Evolutionary conservation across 202 grass and related monocot genomes (phyloP).

Genomic region (Saccharum hybrid): DNA sequence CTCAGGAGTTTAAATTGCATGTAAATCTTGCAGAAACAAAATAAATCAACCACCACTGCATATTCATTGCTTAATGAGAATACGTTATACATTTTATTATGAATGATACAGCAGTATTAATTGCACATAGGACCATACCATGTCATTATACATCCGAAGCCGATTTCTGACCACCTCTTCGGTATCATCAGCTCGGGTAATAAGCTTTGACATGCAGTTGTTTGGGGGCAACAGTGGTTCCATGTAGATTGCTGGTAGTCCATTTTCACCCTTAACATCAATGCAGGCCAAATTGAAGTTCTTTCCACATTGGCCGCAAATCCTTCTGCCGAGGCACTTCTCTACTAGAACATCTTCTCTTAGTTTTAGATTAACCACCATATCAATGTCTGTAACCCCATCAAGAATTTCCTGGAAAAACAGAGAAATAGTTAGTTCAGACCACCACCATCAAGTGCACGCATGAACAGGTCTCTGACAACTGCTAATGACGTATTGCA

Average conservation of each 20-base stretch:
- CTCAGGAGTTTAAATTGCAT: conserved; percentile 2
- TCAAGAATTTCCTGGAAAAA: conserved; percentile 73
- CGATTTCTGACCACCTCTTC: conserved; percentile 79
- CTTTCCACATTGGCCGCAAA: conserved; percentile 69
- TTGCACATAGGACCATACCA: conserved; percentile 51
- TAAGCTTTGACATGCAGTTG: conserved; percentile 73
- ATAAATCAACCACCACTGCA: neutral
- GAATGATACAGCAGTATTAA: neutral
- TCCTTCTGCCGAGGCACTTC: conserved; percentile 88
- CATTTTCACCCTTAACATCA: conserved; percentile 76
- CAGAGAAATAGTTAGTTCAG: conserved; percentile 1
- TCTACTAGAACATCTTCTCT: conserved; percentile 80
- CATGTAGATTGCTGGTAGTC: conserved; percentile 79
- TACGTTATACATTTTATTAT: neutral
- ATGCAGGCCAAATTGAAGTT: conserved; percentile 89
- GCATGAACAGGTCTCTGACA: neutral
- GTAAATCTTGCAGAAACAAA: neutral
- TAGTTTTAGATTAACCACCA: conserved; percentile 90
- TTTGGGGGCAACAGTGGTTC: conserved; percentile 72
- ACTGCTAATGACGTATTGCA: conserved; percentile 11
- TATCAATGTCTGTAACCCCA: conserved; percentile 74
- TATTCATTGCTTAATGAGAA: conserved; percentile 19
- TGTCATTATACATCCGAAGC: conserved; percentile 68
- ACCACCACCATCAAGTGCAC: conserved; percentile 7
- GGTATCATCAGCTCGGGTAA: conserved; percentile 74